phyloP scores from a whole-genome alignment of 2,329 filamentous ascomycete species.

The Colletotrichum trifolii region DNA sequence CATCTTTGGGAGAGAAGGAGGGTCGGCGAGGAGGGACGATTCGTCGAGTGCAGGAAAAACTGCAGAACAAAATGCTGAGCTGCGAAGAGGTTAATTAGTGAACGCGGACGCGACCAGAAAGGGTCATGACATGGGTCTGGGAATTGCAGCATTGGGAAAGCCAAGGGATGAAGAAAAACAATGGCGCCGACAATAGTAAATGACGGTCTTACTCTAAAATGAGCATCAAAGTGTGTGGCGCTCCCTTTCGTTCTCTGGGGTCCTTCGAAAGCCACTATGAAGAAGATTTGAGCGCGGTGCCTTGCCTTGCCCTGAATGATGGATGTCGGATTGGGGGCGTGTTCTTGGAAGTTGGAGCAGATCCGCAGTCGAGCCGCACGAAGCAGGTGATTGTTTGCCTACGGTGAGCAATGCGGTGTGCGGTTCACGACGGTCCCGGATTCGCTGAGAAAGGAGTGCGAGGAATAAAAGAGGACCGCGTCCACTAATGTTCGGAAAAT shows the following conservation, averaged over 20 bases:
- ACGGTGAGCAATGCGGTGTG: neutral
- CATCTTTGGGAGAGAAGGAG: constrained; percentile 22
- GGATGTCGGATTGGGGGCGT: constrained; percentile 9
- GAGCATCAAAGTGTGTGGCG: constrained; percentile 40
- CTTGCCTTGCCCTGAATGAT: neutral
- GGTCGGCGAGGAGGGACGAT: constrained; percentile 45
- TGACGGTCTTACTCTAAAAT: constrained; percentile 43
- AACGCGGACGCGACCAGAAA: too few relatives aligned
- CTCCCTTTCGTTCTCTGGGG: constrained; percentile 21
- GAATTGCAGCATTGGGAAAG: neutral
- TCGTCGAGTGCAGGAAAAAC: constrained; percentile 42
- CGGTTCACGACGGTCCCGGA: neutral
- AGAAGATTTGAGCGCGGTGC: constrained; percentile 10
- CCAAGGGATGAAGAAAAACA: constrained; percentile 6
- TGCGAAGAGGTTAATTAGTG: neutral
- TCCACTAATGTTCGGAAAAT: constrained; percentile 23
- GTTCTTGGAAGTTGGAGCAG: constrained; percentile 1
- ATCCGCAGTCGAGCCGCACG: neutral
- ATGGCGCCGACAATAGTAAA: constrained; percentile 9
- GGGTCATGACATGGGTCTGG: too few relatives aligned
- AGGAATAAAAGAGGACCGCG: constrained; percentile 23
- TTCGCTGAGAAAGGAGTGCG: too few relatives aligned
- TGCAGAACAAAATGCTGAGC: constrained; percentile 40
- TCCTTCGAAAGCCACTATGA: neutral
- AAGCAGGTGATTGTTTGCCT: too few relatives aligned